Evolutionary conservation across 2,329 filamentous ascomycete genomes (phyloP).

Genomic region (Emergomyces africanus): DNA sequence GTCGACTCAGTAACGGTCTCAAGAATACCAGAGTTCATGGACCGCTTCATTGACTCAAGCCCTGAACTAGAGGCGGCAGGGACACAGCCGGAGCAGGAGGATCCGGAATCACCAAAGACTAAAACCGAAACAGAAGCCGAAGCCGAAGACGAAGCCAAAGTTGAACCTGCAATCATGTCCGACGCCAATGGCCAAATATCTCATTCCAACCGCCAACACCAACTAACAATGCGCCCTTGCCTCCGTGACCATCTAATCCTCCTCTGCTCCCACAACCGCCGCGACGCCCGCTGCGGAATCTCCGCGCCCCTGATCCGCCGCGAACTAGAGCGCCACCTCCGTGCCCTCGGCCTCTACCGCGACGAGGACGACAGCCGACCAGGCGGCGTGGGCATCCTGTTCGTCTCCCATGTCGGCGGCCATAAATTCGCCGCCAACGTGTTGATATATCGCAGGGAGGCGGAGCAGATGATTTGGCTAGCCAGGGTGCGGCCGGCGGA

Average conservation of each 20-base stretch:
- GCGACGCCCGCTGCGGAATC: conserved; percentile 88
- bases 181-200: conserved; percentile 6
- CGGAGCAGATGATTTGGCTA: conserved; percentile 85
- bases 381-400: conserved; percentile 88
- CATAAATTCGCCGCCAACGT: conserved; percentile 96
- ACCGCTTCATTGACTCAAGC: conserved; percentile 56
- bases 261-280: conserved; percentile 82
- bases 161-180: too few relatives aligned
- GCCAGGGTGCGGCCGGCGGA: conserved; percentile 75
- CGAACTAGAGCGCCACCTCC: conserved; percentile 81
- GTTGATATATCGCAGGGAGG: conserved; percentile 60
- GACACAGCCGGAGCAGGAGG: conserved; percentile 50
- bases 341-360: conserved; percentile 69
- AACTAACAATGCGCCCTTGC: conserved; percentile 49
- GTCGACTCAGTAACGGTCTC: conserved; percentile 71
- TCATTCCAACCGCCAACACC: conserved; percentile 19
- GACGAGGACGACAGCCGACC: conserved; percentile 80
- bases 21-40: conserved; percentile 58
- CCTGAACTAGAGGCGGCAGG: conserved; percentile 23
- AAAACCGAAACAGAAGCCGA: neutral
- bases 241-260: conserved; percentile 80
- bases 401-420: conserved; percentile 89
- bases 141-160: neutral
- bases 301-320: conserved; percentile 77
- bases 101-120: conserved; percentile 23